Evolutionary conservation across 1,284 basidiomycete genomes (phyloP).

Genomic region (Gymnopus androsaceus): DNA sequence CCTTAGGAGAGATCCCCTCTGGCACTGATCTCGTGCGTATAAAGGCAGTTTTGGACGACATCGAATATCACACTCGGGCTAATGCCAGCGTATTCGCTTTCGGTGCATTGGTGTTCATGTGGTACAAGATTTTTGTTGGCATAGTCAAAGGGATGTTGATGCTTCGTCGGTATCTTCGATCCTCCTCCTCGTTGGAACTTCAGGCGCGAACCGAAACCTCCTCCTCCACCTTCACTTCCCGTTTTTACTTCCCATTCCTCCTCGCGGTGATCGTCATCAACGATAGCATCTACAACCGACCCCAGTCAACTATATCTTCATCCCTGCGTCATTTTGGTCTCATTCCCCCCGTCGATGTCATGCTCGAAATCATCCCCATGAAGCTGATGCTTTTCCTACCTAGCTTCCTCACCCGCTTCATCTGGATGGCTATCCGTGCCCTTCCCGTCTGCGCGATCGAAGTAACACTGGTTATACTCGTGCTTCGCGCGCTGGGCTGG

Average conservation of each 20-base stretch:
- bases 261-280: not conserved
- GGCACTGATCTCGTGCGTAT: not conserved
- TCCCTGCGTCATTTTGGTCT: no score
- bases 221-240: not conserved
- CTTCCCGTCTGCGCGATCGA: not conserved
- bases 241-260: not conserved
- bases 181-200: no score
- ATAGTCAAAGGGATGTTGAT: no score
- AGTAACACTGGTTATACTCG: not conserved
- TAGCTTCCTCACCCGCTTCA: not conserved
- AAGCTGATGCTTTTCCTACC: no score
- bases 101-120: not conserved
- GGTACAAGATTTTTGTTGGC: not conserved
- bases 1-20: not conserved
- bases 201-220: not conserved
- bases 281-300: not conserved
- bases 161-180: not conserved
- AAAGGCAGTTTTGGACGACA: not conserved
- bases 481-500: not conserved
- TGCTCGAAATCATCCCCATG: no score
- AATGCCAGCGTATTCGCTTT: not conserved
- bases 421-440: not conserved
- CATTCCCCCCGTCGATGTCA: no score
- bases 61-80: not conserved
- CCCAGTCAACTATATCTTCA: not conserved